Conservation (phyloP, 2,329 filamentous ascomycete species). For the Colletotrichum chrysophilum region DNA sequence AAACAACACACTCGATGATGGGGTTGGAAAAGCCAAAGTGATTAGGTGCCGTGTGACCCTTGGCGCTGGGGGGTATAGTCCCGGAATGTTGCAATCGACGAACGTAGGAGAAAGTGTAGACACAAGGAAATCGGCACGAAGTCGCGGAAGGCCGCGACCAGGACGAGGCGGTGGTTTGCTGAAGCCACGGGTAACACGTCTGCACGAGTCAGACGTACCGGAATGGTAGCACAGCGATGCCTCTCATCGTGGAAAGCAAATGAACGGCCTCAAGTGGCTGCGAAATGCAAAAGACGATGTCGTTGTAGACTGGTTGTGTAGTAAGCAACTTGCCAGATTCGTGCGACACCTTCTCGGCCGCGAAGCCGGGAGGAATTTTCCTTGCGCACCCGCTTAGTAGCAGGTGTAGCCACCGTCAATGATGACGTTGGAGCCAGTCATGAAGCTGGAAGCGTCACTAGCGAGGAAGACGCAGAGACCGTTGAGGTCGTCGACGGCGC, state of each 20-base stretch:
- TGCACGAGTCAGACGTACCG: conserved; percentile 6
- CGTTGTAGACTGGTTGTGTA: background rate
- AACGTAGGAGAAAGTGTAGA: background rate
- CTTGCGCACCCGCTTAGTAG: conserved; percentile 45
- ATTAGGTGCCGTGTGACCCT: conserved; percentile 4
- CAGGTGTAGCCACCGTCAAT: conserved; percentile 75
- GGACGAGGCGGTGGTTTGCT: background rate
- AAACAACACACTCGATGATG: background rate
- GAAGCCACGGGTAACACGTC: conserved; percentile 7
- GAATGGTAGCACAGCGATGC: background rate
- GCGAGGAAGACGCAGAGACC: conserved; percentile 79
- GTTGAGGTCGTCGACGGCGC: conserved; percentile 77
- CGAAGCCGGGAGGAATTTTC: background rate
- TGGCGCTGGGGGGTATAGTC: conserved; percentile 17
- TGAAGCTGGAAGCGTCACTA: conserved; percentile 74
- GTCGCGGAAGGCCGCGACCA: conserved; percentile 14
- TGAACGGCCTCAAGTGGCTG: background rate
- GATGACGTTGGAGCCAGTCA: conserved; percentile 78
- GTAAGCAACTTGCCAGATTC: background rate
- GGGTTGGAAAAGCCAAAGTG: background rate
- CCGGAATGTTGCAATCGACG: background rate
- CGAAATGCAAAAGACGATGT: background rate
- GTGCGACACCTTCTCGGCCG: background rate
- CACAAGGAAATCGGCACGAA: conserved; percentile 23
- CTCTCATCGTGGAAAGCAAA: background rate